A percentile compares a stretch with the other conserved stretches of the same genome.
These are phyloP conservation scores for Colletotrichum viniferum DNA, from an alignment of 2,329 filamentous ascomycete species.

Conservation along the genomic window DNA sequence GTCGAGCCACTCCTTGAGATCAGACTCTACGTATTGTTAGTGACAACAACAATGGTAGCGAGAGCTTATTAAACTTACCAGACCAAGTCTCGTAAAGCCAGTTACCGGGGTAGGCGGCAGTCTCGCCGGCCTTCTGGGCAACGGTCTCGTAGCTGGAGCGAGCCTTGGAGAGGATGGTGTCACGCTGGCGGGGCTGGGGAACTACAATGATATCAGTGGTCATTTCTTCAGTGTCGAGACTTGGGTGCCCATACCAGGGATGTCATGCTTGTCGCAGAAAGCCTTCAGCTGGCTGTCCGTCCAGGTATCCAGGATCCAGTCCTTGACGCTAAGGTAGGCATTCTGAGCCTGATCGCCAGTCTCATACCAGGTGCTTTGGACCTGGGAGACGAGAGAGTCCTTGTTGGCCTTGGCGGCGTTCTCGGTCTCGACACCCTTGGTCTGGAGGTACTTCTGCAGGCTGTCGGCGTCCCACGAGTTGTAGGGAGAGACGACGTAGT, in stretches of 20 bases:
- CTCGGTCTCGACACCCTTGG: conserved; percentile 74
- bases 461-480: conserved; percentile 75
- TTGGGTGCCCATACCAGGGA: conserved; percentile 60
- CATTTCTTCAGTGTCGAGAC: neutral
- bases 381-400: conserved; percentile 70
- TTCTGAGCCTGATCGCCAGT: conserved; percentile 77
- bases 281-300: conserved; percentile 91
- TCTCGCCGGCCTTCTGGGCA: conserved; percentile 77
- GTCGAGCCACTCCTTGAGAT: conserved; percentile 93
- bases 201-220: conserved; percentile 43
- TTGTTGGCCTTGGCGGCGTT: conserved; percentile 70
- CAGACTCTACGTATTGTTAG: conserved; percentile 64
- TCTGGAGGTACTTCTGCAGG: conserved; percentile 69
- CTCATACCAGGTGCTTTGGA: conserved; percentile 78
- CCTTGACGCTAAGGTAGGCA: conserved; percentile 74
- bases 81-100: conserved; percentile 94
- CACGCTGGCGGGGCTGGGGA: conserved; percentile 85
- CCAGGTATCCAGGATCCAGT: conserved; percentile 97
- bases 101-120: conserved; percentile 85
- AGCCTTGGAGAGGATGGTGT: conserved; percentile 77
- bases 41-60: no score
- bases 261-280: conserved; percentile 86
- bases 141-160: conserved; percentile 81
- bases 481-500: conserved; percentile 76
- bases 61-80: conserved; percentile 27